Evolutionary conservation across 148 eudicot species (phyloP).

Genomic region (Hydrangea macrophylla): DNA sequence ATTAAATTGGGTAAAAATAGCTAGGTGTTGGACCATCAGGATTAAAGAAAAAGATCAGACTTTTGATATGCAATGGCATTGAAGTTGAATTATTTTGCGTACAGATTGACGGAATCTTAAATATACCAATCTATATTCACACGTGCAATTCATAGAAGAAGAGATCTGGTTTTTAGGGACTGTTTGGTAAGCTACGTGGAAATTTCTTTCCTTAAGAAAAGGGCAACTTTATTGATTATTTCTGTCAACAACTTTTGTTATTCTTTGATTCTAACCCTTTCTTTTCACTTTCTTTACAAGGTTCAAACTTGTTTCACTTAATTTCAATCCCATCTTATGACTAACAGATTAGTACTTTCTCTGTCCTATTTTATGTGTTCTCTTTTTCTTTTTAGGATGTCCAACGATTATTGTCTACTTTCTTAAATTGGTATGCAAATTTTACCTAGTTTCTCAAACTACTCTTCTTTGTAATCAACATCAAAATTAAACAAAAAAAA

Average conservation of each 20-base stretch:
- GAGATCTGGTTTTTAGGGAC: conserved; percentile 1
- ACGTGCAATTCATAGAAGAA: background rate
- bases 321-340: conserved; percentile 25
- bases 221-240: background rate
- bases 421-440: too few species aligned
- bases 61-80: background rate
- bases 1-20: too few species aligned
- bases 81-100: background rate
- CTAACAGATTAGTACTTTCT: too few species aligned
- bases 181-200: conserved; percentile 4
- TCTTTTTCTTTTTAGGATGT: too few species aligned
- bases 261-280: background rate
- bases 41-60: conserved; percentile 11
- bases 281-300: background rate
- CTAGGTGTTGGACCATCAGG: conserved; percentile 5
- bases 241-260: background rate
- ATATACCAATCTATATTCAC: background rate
- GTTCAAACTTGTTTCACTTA: conserved; percentile 19
- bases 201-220: background rate
- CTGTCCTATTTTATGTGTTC: too few species aligned
- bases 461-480: too few species aligned
- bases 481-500: too few species aligned
- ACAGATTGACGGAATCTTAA: background rate
- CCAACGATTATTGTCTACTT: too few species aligned
- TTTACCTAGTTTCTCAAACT: too few species aligned